Evolutionary conservation across 257 asterid genomes (phyloP).

Genomic region (Nicotiana benthamiana): DNA sequence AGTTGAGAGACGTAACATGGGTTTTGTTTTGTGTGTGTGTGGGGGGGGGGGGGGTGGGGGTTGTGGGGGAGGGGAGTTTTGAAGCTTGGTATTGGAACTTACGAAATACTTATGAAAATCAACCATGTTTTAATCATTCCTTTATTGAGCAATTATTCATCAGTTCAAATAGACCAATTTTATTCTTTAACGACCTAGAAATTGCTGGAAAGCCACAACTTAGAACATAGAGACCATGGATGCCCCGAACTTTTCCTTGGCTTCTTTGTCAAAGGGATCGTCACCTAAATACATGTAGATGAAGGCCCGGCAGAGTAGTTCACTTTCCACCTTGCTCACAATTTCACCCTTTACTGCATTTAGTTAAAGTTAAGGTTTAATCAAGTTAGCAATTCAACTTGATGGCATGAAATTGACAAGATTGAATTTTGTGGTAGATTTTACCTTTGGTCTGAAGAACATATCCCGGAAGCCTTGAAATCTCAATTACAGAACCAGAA

Average conservation of each 20-base stretch:
- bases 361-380: constrained; percentile 3
- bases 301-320: constrained; percentile 70
- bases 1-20: background rate
- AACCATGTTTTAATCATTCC: constrained; percentile 1
- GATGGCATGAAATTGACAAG: background rate
- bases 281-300: constrained; percentile 60
- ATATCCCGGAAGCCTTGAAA: constrained; percentile 66
- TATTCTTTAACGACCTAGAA: constrained; percentile 29
- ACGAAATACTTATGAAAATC: background rate
- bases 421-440: background rate
- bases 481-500: constrained; percentile 65
- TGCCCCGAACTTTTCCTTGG: constrained; percentile 58
- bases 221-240: constrained; percentile 46
- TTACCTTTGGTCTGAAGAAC: constrained; percentile 68
- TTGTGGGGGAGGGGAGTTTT: background rate
- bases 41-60: too few species aligned
- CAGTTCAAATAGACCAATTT: constrained; percentile 18
- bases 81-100: background rate
- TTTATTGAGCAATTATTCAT: constrained; percentile 32
- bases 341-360: constrained; percentile 53
- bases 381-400: background rate
- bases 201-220: constrained; percentile 12
- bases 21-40: background rate
- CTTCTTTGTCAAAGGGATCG: constrained; percentile 70
- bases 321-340: constrained; percentile 58